A percentile compares a stretch with the other conserved stretches of the same genome.
Conservation (phyloP, 176 grass and related monocot species). For the Avena insularis region DNA sequence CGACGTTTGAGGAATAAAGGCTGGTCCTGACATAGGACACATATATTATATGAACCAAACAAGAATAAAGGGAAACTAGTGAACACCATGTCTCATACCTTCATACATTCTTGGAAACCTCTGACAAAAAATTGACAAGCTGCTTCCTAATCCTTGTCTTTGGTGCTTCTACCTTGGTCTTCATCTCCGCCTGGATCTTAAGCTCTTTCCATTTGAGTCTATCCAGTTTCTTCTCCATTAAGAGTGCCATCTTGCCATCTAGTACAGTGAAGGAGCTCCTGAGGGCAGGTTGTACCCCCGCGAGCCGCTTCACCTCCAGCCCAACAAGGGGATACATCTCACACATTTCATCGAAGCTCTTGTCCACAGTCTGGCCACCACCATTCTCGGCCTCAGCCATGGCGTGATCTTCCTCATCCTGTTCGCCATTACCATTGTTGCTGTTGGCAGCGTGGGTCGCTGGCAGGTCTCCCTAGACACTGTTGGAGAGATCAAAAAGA, state of each 20-base stretch:
- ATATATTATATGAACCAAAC: neutral
- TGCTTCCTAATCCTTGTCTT: neutral
- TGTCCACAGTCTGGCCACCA: neutral
- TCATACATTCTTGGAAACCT: neutral
- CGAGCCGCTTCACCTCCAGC: conserved; percentile 7
- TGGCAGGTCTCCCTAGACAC: neutral
- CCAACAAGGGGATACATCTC: neutral
- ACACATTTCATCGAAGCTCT: neutral
- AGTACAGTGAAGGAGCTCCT: neutral
- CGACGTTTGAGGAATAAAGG: neutral
- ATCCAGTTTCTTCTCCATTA: neutral
- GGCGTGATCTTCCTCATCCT: neutral
- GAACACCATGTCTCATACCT: neutral
- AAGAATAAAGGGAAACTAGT: neutral
- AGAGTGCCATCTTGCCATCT: neutral
- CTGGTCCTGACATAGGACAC: neutral
- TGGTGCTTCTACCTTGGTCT: neutral
- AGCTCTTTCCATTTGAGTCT: neutral
- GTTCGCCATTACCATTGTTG: neutral
- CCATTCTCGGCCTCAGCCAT: neutral
- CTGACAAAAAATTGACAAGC: neutral
- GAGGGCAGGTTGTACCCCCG: neutral
- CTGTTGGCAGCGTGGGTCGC: neutral
- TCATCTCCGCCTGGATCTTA: neutral
- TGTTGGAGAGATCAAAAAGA: neutral